These are phyloP conservation scores for Russula olivacea DNA, from an alignment of 768 basidiomycete genomes.

Conservation along the genomic window DNA sequence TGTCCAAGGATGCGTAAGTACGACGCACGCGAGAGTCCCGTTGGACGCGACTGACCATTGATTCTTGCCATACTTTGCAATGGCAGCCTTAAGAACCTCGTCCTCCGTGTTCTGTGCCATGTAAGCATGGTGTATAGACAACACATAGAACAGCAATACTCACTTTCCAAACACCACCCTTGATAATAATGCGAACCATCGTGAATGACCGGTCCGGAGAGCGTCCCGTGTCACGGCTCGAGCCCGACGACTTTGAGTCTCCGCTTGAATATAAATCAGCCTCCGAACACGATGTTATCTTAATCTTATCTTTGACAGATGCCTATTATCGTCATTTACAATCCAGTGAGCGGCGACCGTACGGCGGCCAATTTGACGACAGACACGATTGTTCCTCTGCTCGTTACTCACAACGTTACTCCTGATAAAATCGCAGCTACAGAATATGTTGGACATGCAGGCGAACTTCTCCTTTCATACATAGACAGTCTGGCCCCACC, in stretches of 20 bases:
- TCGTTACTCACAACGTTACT: constrained; percentile 38
- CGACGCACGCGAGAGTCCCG: background rate
- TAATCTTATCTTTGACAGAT: constrained; percentile 29
- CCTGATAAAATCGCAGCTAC: constrained; percentile 46
- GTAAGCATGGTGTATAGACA: background rate
- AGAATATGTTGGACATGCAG: constrained; percentile 49
- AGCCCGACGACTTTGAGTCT: background rate
- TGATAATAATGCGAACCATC: constrained; percentile 90
- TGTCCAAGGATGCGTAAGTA: constrained; percentile 4
- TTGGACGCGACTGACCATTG: constrained; percentile 56
- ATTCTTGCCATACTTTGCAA: constrained; percentile 95
- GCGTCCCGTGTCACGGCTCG: background rate
- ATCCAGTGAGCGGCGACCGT: constrained; percentile 65
- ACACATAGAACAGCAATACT: constrained; percentile 16
- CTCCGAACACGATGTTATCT: background rate
- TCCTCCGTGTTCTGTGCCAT: constrained; percentile 80
- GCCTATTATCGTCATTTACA: constrained; percentile 62
- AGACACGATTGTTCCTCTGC: constrained; percentile 57
- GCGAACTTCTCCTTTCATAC: constrained; percentile 35
- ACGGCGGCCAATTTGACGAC: constrained; percentile 52
- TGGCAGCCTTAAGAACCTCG: constrained; percentile 98
- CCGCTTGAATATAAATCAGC: constrained; percentile 7
- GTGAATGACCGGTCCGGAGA: background rate
- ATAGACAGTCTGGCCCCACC: constrained; percentile 33
- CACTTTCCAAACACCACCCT: constrained; percentile 90